Evolutionary conservation across 2,329 filamentous ascomycete genomes (phyloP), one percentile per base, ranked within the genome.

Genomic region (Ophiosphaerella korrae): DNA sequence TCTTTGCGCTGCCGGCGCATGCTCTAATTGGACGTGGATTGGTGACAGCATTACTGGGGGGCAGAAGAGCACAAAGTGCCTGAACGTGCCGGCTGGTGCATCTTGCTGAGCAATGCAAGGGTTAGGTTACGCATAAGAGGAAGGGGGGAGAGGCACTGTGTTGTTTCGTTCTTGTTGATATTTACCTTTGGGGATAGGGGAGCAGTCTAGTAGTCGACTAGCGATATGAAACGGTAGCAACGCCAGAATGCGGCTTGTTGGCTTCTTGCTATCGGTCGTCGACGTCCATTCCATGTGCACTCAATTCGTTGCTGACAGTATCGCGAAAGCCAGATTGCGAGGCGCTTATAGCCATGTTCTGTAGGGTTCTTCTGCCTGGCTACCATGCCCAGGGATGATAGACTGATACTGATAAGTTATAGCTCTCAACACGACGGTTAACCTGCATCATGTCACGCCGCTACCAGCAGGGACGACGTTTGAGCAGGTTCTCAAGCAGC

Each of bases 11-110:
- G 72, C 66, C 35, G 80, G 78, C 29, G 75, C 75, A 53, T 83
- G 81, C 72, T 76, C 74, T 5, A 74, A 78, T 70, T 86, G 83
- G 81, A 80, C 75, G 12, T 85, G 82, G 81, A 73, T 67, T 3
- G 75, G 72, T 35, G 77, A 81, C 53, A 52, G 32, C 31, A 45
- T 73, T 37, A 67, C 70, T 24, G 70, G 71, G 23, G 78, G 79
- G 29, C 65, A 70, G 63, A 66, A 62, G 60, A 69, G 62, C 53
- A 52, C 58, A 24, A 62, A 58, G 49, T 75, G 71, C 61, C 36
- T 51, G 37, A 70, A 70, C 53, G 58, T 75, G 11, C 75, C 75
- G 16, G 33, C 45, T 16, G 73, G 72, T 13, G 72, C 66, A 59
- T 63, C 71, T 52, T 73, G 68, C 62, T 73, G 68, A 53, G 45